These are phyloP conservation scores for Rhinocladiella similis DNA, from an alignment of 2,329 filamentous ascomycete genomes.

Conservation along the genomic window DNA sequence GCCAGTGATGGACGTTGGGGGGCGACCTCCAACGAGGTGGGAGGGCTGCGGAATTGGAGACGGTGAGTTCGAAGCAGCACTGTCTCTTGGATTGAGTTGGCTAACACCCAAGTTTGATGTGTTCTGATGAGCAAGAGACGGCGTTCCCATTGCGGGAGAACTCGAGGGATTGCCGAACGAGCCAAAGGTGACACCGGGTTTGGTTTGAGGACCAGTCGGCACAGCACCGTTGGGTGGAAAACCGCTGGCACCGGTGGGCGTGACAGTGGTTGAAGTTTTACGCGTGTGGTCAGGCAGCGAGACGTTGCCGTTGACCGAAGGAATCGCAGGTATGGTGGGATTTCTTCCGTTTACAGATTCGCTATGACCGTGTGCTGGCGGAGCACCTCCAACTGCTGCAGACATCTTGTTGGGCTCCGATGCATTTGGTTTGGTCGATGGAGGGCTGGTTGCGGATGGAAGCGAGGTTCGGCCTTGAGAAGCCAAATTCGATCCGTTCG, in stretches of 20 bases:
- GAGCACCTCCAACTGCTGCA: conserved; percentile 31
- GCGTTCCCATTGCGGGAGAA: conserved; percentile 51
- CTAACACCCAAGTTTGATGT: conserved; percentile 26
- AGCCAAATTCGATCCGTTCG: conserved; percentile 29
- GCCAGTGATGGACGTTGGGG: conserved; percentile 72
- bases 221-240: conserved; percentile 76
- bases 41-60: conserved; percentile 90
- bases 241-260: conserved; percentile 73
- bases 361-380: conserved; percentile 25
- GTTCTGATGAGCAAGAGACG: conserved; percentile 30
- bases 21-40: conserved; percentile 77
- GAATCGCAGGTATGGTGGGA: conserved; percentile 61
- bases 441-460: conserved; percentile 21
- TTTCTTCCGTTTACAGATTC: conserved; percentile 31
- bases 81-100: conserved; percentile 65
- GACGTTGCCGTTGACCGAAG: conserved; percentile 64
- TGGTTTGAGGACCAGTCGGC: conserved; percentile 49
- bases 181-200: conserved; percentile 58
- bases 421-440: conserved; percentile 29
- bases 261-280: conserved; percentile 91
- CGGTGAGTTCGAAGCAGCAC: conserved; percentile 83
- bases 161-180: conserved; percentile 64
- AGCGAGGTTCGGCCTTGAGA: conserved; percentile 23
- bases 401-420: conserved; percentile 32
- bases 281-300: conserved; percentile 69